phyloP scores from a whole-genome alignment of 805 yeast genomes.

The Zygoascus ofunaensis region DNA sequence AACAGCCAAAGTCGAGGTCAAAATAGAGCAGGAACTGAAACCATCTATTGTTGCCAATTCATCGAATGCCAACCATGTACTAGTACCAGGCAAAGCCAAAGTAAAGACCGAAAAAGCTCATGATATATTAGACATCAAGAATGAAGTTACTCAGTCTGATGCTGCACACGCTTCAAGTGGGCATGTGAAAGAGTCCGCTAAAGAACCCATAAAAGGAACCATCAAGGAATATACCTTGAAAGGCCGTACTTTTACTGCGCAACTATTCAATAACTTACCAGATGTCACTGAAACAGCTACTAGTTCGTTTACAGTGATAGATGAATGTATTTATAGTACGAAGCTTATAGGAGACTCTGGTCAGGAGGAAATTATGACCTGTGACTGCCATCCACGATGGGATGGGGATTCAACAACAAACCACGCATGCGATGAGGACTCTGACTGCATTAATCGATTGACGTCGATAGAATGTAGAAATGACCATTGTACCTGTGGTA shows the following conservation, averaged over 20 bases:
- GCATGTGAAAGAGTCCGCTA: too few relatives aligned
- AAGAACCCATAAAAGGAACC: too few relatives aligned
- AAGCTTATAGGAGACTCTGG: conserved; percentile 61
- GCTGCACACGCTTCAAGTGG: too few relatives aligned
- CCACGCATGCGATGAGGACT: conserved; percentile 76
- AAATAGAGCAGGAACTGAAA: too few relatives aligned
- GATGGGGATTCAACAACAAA: conserved; percentile 28
- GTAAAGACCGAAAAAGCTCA: too few relatives aligned
- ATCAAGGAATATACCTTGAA: background rate
- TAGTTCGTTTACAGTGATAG: conserved; percentile 45
- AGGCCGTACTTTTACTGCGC: conserved; percentile 2
- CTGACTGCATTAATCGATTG: conserved; percentile 84
- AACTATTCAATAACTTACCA: conserved; percentile 23
- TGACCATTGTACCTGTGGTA: conserved; percentile 61
- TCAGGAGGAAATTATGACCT: conserved; percentile 76
- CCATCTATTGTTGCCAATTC: too few relatives aligned
- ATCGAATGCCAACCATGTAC: too few relatives aligned
- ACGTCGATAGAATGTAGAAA: conserved; percentile 88
- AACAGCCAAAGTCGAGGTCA: too few relatives aligned
- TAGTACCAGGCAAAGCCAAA: too few relatives aligned
- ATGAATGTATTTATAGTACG: conserved; percentile 52
- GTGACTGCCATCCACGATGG: conserved; percentile 66
- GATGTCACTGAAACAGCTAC: conserved; percentile 65
- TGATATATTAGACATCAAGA: too few relatives aligned
- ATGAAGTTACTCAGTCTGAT: too few relatives aligned